Base-by-base conservation (phyloP, 345 rosid species). In the Pistacia integerrima region DNA sequence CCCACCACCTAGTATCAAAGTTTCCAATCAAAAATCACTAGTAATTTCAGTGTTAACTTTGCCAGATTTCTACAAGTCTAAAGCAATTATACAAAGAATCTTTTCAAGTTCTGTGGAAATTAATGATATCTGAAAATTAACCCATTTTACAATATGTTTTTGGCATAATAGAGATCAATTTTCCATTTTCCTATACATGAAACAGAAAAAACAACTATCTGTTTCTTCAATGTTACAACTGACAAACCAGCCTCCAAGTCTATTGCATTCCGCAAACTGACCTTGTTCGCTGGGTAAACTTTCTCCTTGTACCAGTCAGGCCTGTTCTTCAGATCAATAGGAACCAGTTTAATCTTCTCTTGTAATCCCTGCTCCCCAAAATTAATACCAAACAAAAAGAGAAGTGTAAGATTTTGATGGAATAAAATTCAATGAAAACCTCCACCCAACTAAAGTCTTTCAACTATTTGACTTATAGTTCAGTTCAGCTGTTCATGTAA, bases 271-370 rank as follows among this genome's bases (percentile, higher is more conserved):
- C 1, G 3, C 49, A 33, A 68, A 14, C 59, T 83, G 48, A 95
- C 98, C 97, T 90, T 92, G 79, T 93, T 96, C 33, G 77, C 75
- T n/a, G 89, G 90, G 77, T 90, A 76, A n/a, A 92, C 92, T 81
- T 88, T 93, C 85, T 93, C 97, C 70, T 84, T 82, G 80, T 86
- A 96, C 99, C 98, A 92, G 76, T 82, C 77, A 82, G 99, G 99
- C 82, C 92, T 90, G 75, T 91, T 83, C 52, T 71, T 57, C 77
- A 96, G 85, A 76, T 90, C 85, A 16, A 93, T 75, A 30, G 97
- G 92, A 80, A 92, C 92, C 80, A 93, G 74, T 70, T 92, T 81
- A 69, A 93, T 93, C 84, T 84, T 78, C 44, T 95, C 96, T 80
- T 93, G 98, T 78, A 91, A 87, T 38, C 94, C 97, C 99, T 95